Base-by-base conservation (phyloP, 306 rosid genomes). In the Vigna nakashimae region DNA sequence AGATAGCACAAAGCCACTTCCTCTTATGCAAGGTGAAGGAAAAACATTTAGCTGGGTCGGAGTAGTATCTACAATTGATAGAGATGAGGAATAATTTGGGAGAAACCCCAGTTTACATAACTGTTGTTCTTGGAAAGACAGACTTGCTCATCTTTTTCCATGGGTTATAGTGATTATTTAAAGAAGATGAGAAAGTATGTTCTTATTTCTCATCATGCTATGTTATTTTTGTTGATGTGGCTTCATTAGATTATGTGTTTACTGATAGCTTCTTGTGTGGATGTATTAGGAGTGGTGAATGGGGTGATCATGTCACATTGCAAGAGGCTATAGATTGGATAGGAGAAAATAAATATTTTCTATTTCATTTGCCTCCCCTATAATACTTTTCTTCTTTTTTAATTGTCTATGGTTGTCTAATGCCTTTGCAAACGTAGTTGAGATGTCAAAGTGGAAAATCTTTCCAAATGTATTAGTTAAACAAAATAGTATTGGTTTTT, bases 321-420 rank as follows among this genome's bases (percentile, higher is more conserved):
- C 99, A 95, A 86, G 99, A 98, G 78, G 98, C 99, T 67, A 93
- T 97, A 60, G 99, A 95, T 87, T 91, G 86, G 97, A 97, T 95
- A 92, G 26, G 84, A 65, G 52, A 34, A 76, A 57, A 69, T 74
- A 46, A 10, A 50, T 1, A 6, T 22, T 53, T 62, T 55, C 30
- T 73, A 63, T 79, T 50, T 60, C 3, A 12, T 28, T 83, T 65
- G 79, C 32, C 72, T 84, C 73, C 8, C 16, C 65, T 56, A 58
- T 69, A 62, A 14, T 82, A 48, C 10, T n/a, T 20, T 45, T 38
- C 75, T 26, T 55, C 15, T 20, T 26, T 2, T 38, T 43, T 75
- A 48, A n/a, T 45, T 74, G 38, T 36, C 36, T 49, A 34, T 30
- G 50, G 50, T 9, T 16, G 70, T 15, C 2, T 43, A 18, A 36